phyloP scores from a whole-genome alignment of 1,284 basidiomycete species.

The Xerocomus nothofagi region DNA sequence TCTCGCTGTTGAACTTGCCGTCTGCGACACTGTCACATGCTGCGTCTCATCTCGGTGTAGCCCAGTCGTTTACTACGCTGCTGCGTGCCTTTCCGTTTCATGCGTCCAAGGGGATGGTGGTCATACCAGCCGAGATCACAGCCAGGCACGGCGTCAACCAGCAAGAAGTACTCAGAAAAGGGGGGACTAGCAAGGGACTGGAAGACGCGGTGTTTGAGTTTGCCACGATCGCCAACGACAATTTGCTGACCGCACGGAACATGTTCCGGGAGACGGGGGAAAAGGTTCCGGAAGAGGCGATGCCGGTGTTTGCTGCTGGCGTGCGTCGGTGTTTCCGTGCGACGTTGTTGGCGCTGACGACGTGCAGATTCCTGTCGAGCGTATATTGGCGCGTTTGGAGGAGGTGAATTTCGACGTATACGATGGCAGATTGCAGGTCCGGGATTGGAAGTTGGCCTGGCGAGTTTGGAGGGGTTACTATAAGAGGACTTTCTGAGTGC shows the following conservation, averaged over 20 bases:
- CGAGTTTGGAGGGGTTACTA: conserved; percentile 78
- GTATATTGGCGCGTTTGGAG: conserved; percentile 76
- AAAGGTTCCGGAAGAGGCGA: conserved; percentile 61
- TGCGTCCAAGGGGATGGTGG: conserved; percentile 68
- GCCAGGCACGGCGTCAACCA: conserved; percentile 80
- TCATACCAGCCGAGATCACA: conserved; percentile 84
- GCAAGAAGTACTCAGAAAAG: conserved; percentile 81
- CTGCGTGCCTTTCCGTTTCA: conserved; percentile 79
- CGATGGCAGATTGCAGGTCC: conserved; percentile 63
- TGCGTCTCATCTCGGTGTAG: conserved; percentile 74
- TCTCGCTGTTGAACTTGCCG: conserved; percentile 68
- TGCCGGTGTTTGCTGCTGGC: conserved; percentile 79
- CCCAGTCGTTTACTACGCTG: conserved; percentile 71
- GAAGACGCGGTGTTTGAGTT: conserved; percentile 85
- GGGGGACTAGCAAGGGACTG: conserved; percentile 61
- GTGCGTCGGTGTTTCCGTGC: conserved; percentile 48
- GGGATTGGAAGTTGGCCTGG: conserved; percentile 88
- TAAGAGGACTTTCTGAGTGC: conserved; percentile 52
- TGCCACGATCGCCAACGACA: conserved; percentile 89
- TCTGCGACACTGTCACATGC: conserved; percentile 74
- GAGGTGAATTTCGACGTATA: conserved; percentile 84
- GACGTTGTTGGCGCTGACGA: conserved; percentile 19
- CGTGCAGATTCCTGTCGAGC: conserved; percentile 69
- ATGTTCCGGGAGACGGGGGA: conserved; percentile 68
- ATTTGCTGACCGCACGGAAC: conserved; percentile 80